Evolutionary conservation across 345 rosid species (phyloP).

Genomic region (Salix koriyanagi): DNA sequence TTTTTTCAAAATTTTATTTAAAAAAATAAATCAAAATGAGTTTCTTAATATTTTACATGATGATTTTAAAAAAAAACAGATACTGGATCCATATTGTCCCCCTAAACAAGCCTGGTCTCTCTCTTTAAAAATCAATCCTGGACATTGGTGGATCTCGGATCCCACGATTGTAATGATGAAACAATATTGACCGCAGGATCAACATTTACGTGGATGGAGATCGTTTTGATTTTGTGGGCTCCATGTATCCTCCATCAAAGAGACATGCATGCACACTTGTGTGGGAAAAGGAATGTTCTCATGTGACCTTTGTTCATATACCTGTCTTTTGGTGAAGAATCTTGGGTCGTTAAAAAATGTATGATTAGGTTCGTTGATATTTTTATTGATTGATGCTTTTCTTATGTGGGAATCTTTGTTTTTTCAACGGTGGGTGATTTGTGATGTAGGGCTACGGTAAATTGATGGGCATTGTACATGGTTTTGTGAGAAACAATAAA

Average conservation of each 20-base stretch:
- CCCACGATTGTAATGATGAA: neutral
- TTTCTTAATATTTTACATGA: too few species aligned
- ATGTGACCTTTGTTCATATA: neutral
- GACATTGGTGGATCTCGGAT: neutral
- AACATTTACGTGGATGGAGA: neutral
- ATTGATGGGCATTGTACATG: neutral
- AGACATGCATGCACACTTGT: too few species aligned
- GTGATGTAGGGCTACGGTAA: neutral
- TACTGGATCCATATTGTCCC: neutral
- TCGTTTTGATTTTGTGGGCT: neutral
- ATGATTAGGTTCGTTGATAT: neutral
- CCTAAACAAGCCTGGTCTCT: neutral
- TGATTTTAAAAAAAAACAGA: too few species aligned
- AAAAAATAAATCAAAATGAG: too few species aligned
- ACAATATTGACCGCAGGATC: slow-evolving; percentile 1
- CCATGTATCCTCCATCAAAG: neutral
- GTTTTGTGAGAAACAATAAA: neutral
- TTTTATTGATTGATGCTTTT: neutral
- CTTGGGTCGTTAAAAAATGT: slow-evolving; percentile 7
- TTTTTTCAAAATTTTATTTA: too few species aligned
- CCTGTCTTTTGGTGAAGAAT: neutral
- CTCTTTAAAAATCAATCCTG: neutral
- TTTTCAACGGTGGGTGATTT: slow-evolving; percentile 1
- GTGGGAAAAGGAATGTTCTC: neutral
- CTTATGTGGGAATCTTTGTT: neutral